Percentiles rank a stretch among this genome's conserved stretches.
These are phyloP conservation scores for Fusarium sp. DNA, from an alignment of 2,329 filamentous ascomycete species.

Conservation along the genomic window DNA sequence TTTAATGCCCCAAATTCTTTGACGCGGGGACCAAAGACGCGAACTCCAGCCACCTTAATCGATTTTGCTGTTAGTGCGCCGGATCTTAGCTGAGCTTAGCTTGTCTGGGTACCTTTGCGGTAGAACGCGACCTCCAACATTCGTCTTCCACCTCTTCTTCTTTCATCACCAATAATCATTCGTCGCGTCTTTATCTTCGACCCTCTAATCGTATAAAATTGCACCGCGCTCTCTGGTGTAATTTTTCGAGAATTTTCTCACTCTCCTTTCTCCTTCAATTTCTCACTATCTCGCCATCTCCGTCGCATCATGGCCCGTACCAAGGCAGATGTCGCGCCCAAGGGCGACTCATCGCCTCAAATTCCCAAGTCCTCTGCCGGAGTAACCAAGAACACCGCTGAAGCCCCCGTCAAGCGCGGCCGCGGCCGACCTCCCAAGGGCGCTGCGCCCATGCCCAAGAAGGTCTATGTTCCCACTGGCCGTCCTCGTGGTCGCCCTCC, in stretches of 20 bases:
- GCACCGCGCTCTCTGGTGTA: not conserved
- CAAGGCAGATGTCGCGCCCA: slow-evolving; percentile 44
- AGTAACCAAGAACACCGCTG: slow-evolving; percentile 54
- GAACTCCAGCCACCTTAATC: slow-evolving; percentile 34
- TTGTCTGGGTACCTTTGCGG: not conserved
- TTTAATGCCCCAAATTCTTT: not conserved
- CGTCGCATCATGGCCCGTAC: slow-evolving; percentile 48
- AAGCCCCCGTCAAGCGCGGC: slow-evolving; percentile 48
- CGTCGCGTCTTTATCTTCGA: slow-evolving; percentile 1
- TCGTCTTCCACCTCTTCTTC: slow-evolving; percentile 10
- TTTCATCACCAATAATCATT: slow-evolving; percentile 7
- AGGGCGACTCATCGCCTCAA: slow-evolving; percentile 29
- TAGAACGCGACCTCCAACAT: slow-evolving; percentile 19
- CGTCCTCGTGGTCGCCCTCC: slow-evolving; percentile 61
- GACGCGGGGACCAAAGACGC: slow-evolving; percentile 11
- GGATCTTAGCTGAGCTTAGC: not conserved
- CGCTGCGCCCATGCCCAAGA: slow-evolving; percentile 38
- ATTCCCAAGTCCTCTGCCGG: slow-evolving; percentile 50
- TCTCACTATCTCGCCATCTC: not conserved
- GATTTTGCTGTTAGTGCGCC: slow-evolving; percentile 1
- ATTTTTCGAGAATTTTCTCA: slow-evolving; percentile 28
- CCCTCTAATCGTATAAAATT: not conserved
- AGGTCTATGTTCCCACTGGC: slow-evolving; percentile 53
- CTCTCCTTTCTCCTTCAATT: not conserved
- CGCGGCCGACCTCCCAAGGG: slow-evolving; percentile 57